Evolutionary conservation across 345 rosid species (phyloP), one percentile per base, ranked within the genome.

Genomic region (Camelina neglecta): DNA sequence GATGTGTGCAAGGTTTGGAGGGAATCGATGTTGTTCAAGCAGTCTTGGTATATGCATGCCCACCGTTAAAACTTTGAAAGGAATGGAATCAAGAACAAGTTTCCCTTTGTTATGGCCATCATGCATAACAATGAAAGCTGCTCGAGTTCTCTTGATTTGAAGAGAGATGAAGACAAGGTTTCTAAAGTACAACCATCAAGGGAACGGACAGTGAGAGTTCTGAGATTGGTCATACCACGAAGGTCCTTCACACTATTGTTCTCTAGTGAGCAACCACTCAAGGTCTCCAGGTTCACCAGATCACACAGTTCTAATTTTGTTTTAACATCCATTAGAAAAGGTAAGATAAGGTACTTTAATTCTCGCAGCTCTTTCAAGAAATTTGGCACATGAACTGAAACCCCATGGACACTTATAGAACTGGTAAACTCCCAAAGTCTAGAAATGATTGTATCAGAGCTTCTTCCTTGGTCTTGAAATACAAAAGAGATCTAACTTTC

Each of bases 21-120:
- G 77, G 60, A 81, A 82, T 73, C 29, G 79, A 61, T 74, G 73
- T 73, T 8, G 86, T 11, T 45, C 76, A 0, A 83, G 85, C 7
- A 80, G 65, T 79, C 49, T 76, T 42, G 67, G 55, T 48, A 76
- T 69, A 20, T 6, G 21, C 15, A 38, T 67, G 47, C 53, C 24
- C 68, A 81, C 59, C 18, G 59, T 42, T 33, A 81, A 62, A 51
- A 33, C 24, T 51, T 55, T 79, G 77, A 67, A 67, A 36, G 58
- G 38, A 26, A 53, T 1, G 29, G 60, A 79, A 44, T 73, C 64
- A 11, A 73, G 12, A 63, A 41, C 16, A 0, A 73, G 5, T 18
- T 21, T 45, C 7, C 66, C 50, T 26, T 15, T 35, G 12, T 41
- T 16, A 35, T 49, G 54, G 10, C 59, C 8, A 45, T 49, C 42